Conservation (phyloP, 1,139 yeast genomes). For the Debaryomycetaceae sp. region DNA sequence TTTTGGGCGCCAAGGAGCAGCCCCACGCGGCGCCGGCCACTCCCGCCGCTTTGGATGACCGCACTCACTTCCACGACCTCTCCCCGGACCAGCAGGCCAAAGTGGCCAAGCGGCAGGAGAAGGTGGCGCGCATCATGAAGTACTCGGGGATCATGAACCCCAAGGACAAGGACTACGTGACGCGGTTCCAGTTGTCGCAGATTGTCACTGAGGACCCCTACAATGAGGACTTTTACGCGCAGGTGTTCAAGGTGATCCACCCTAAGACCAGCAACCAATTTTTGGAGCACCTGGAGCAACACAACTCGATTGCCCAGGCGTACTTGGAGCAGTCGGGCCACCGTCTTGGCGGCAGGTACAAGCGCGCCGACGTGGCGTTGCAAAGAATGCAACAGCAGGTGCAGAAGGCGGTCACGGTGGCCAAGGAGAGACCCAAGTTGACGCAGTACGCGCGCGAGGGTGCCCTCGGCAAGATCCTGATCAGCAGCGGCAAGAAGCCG, state of each 20-base stretch:
- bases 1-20: constrained; percentile 41
- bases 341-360: constrained; percentile 80
- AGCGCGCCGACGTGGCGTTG: constrained; percentile 90
- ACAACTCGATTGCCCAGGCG: constrained; percentile 85
- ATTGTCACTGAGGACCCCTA: constrained; percentile 97
- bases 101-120: constrained; percentile 68
- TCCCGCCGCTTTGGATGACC: not conserved
- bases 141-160: constrained; percentile 96
- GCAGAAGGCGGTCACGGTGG: constrained; percentile 92
- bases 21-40: constrained; percentile 9
- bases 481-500: constrained; percentile 81
- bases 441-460: constrained; percentile 77
- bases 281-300: constrained; percentile 36
- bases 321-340: constrained; percentile 92
- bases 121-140: constrained; percentile 72
- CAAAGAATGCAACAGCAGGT: constrained; percentile 99
- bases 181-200: constrained; percentile 90
- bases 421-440: constrained; percentile 81
- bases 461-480: constrained; percentile 83
- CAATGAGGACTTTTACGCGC: constrained; percentile 94
- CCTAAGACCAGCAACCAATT: constrained; percentile 47
- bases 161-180: constrained; percentile 91
- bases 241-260: constrained; percentile 84
- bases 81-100: constrained; percentile 50
- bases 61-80: constrained; percentile 22